phyloP scores from a whole-genome alignment of 1,284 basidiomycete genomes.

The Ustilago shanxiensis region DNA sequence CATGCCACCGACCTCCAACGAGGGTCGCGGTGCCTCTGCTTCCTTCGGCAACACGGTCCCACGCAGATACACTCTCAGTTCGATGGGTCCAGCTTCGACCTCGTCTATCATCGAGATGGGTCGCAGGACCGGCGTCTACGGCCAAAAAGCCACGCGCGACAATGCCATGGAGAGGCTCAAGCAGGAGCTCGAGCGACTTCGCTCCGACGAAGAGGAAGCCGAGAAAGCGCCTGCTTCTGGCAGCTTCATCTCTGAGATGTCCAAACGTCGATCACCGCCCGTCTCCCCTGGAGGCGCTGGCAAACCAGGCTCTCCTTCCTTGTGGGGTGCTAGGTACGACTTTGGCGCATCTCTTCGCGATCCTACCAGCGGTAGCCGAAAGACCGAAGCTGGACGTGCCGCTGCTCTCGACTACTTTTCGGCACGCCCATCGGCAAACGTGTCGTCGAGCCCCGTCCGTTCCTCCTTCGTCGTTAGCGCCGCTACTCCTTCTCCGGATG shows the following conservation, averaged over 20 bases:
- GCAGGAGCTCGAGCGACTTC: constrained; percentile 72
- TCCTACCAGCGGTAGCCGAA: constrained; percentile 60
- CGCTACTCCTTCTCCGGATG: constrained; percentile 52
- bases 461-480: constrained; percentile 43
- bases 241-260: constrained; percentile 36
- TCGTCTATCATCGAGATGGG: constrained; percentile 58
- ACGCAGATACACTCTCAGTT: constrained; percentile 46
- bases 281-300: constrained; percentile 66
- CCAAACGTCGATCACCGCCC: constrained; percentile 59
- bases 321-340: constrained; percentile 72
- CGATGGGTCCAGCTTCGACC: constrained; percentile 36
- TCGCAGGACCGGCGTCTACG: constrained; percentile 58
- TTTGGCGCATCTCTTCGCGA: constrained; percentile 73
- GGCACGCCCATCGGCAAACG: constrained; percentile 39
- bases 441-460: constrained; percentile 29
- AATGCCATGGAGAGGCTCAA: constrained; percentile 71
- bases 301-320: constrained; percentile 59
- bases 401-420: constrained; percentile 67
- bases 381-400: constrained; percentile 57
- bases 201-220: constrained; percentile 72
- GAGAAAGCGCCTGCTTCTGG: constrained; percentile 51
- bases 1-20: constrained; percentile 30
- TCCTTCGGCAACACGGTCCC: constrained; percentile 40
- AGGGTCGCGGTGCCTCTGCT: constrained; percentile 17
- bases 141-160: constrained; percentile 65